Base-by-base conservation (phyloP, 805 yeast genomes). In the Saccharomycopsis fermentans region DNA sequence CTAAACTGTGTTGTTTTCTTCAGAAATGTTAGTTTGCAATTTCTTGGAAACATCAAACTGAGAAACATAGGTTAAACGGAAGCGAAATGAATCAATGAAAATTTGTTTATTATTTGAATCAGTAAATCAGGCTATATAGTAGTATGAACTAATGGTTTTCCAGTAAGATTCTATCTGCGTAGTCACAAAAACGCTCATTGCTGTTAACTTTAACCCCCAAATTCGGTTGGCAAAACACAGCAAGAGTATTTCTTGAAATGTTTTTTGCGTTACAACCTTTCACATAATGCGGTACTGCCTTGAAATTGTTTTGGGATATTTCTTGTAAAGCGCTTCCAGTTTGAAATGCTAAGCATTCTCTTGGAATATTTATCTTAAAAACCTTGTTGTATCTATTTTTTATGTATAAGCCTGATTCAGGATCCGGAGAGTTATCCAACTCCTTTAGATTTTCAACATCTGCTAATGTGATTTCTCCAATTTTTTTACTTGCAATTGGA, bases 191-290 rank as follows among this genome's bases (percentile, higher is more conserved):
- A 47, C 73, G 74, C 65, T 77, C 79, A 4, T 53, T 65, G 0
- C 65, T 68, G 58, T 77, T 79, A 14, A 82, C 79, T 65, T 54
- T 65, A 57, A 76, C 83, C 47, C 78, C 77, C 55, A 82, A 67
- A 47, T 78, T 74, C 0, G 86, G 87, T 68, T 82, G 86, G 64
- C 83, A 78, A 63, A 82, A 82, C 6, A 82, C 82, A 1, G 87
- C 86, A 59, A 81, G 68, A 0, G 86, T 81, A 63, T 79, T 81
- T 57, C 86, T 69, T 19, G 79, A 73, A 29, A 79, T 67, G 4
- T 62, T 57, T 24, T 73, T 67, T 51, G 66, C 34, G 9, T 60
- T 32, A 35, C 79, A 69, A 2, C 81, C 82, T 60, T 71, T 74
- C 17, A 81, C 86, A 57, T 73, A 77, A 64, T 82, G 86, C 2